These are phyloP conservation scores for Cetraspora pellucida DNA, from an alignment of 192 early-diverging fungal species.

Conservation along the genomic window DNA sequence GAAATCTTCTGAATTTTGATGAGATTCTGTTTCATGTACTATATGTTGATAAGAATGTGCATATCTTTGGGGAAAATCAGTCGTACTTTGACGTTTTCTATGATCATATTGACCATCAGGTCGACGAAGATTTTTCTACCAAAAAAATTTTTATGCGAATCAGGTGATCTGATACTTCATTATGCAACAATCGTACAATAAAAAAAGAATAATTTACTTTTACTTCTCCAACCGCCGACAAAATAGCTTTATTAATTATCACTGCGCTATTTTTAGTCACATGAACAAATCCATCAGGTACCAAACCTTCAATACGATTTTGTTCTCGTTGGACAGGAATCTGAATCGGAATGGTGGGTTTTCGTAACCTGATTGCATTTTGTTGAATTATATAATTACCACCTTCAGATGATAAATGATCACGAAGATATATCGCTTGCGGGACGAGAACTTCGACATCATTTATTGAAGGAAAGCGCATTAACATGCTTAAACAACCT, in stretches of 20 bases:
- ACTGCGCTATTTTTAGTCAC: slow-evolving; percentile 56
- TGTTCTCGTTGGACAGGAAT: neutral
- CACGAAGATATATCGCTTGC: slow-evolving; percentile 68
- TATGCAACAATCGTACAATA: too few relatives aligned
- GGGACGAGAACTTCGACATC: slow-evolving; percentile 56
- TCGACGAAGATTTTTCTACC: slow-evolving; percentile 41
- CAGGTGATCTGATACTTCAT: too few relatives aligned
- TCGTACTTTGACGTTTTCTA: neutral
- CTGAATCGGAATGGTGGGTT: neutral
- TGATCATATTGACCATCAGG: slow-evolving; percentile 35
- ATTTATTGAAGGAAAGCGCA: slow-evolving; percentile 61
- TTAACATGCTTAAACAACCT: slow-evolving; percentile 61
- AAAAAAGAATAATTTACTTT: slow-evolving; percentile 44
- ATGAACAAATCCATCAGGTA: slow-evolving; percentile 49
- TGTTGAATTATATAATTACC: slow-evolving; percentile 58
- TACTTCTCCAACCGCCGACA: slow-evolving; percentile 42
- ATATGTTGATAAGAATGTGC: neutral
- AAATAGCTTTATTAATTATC: slow-evolving; percentile 58
- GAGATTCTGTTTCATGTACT: neutral
- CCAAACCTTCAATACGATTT: slow-evolving; percentile 25
- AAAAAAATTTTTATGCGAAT: too few relatives aligned
- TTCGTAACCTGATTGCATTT: slow-evolving; percentile 49
- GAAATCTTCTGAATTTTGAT: neutral
- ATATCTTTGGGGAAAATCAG: slow-evolving; percentile 14
- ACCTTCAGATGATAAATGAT: slow-evolving; percentile 53